phyloP scores from a whole-genome alignment of 345 rosid species.

The Eucalyptus cloeziana region DNA sequence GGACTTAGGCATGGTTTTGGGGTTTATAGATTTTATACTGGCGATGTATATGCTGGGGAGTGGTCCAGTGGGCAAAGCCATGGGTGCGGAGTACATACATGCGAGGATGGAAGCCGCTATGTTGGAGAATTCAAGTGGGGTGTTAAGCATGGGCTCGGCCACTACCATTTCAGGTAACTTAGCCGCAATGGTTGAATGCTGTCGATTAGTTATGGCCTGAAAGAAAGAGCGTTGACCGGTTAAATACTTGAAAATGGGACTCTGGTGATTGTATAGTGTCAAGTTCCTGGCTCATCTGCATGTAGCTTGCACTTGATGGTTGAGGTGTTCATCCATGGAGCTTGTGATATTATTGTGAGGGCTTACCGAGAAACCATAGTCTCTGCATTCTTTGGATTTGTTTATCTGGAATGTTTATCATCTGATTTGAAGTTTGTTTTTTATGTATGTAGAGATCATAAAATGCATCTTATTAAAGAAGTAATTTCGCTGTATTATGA shows the following conservation, averaged over 20 bases:
- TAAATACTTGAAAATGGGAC: background rate
- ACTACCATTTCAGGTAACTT: constrained; percentile 83
- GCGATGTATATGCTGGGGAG: constrained; percentile 91
- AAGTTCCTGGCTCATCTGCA: background rate
- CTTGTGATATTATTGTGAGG: background rate
- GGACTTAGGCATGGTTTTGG: constrained; percentile 89
- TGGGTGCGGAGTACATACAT: constrained; percentile 91
- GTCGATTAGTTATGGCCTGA: background rate
- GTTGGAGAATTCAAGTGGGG: constrained; percentile 98
- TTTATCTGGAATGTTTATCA: background rate
- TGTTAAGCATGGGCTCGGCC: constrained; percentile 94
- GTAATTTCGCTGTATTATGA: background rate
- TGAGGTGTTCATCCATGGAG: background rate
- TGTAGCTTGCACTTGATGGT: background rate
- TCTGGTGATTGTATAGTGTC: background rate
- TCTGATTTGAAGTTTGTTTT: background rate
- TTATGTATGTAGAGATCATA: background rate
- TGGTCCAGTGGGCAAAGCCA: constrained; percentile 98
- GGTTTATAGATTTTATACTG: constrained; percentile 82
- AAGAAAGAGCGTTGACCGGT: background rate
- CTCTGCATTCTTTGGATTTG: background rate
- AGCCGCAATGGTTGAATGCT: background rate
- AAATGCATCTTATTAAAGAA: background rate
- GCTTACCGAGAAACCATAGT: background rate
- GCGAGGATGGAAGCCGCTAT: constrained; percentile 89